phyloP scores from a whole-genome alignment of 2,329 filamentous ascomycete species.

The Ophiobolus disseminans region DNA sequence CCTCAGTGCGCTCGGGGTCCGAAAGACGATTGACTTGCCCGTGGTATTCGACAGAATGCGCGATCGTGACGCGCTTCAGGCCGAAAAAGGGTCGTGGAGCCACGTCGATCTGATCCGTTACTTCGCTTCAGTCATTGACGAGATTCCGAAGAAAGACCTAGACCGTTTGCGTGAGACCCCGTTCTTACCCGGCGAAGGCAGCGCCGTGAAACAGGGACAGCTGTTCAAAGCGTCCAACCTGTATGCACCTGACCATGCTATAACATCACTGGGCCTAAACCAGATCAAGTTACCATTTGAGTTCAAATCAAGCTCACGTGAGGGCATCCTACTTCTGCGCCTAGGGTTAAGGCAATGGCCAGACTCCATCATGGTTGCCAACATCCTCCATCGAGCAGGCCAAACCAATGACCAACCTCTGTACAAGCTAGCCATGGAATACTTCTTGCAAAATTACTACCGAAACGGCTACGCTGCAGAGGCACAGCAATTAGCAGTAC shows the following conservation, averaged over 20 bases:
- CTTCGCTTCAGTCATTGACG: constrained; percentile 83
- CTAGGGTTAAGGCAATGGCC: constrained; percentile 79
- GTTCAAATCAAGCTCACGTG: constrained; percentile 61
- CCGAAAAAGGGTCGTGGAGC: constrained; percentile 73
- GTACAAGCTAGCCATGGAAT: constrained; percentile 75
- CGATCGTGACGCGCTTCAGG: constrained; percentile 60
- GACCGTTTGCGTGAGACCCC: constrained; percentile 77
- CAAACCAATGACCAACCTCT: constrained; percentile 60
- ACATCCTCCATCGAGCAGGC: constrained; percentile 73
- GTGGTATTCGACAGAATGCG: constrained; percentile 91
- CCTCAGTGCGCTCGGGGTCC: constrained; percentile 79
- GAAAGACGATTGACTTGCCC: constrained; percentile 92
- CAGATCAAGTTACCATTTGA: constrained; percentile 78
- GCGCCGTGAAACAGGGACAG: constrained; percentile 33
- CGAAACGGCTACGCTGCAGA: constrained; percentile 72
- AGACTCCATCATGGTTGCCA: constrained; percentile 74
- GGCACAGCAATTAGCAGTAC: constrained; percentile 63
- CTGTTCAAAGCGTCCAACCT: constrained; percentile 47
- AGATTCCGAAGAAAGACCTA: constrained; percentile 85
- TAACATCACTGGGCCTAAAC: constrained; percentile 38
- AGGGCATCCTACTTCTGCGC: constrained; percentile 74
- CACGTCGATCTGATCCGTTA: constrained; percentile 96
- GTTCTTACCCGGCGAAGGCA: constrained; percentile 75
- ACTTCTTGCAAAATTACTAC: constrained; percentile 82
- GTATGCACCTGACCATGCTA: constrained; percentile 44